phyloP scores from a whole-genome alignment of 768 basidiomycete genomes.

The Mycena crocata region DNA sequence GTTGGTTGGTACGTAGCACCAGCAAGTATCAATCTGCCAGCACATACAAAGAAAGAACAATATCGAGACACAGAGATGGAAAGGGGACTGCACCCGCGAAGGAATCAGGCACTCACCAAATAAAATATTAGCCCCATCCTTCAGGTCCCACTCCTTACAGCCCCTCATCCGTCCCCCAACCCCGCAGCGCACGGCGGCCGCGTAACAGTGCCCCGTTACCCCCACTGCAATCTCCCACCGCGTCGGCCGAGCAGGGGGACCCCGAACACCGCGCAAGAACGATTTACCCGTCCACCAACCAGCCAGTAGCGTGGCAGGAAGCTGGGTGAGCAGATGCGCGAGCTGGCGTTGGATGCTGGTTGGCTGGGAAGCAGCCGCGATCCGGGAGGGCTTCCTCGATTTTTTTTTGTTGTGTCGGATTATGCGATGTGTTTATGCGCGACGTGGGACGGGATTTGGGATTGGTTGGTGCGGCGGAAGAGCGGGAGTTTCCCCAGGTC shows the following conservation, averaged over 20 bases:
- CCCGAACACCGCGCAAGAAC: conserved; percentile 23
- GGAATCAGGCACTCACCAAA: not conserved
- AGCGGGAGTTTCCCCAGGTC: not conserved
- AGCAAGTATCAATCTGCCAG: not conserved
- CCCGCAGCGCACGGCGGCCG: conserved; percentile 4
- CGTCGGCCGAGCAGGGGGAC: conserved; percentile 7
- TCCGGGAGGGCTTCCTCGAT: conserved; percentile 1
- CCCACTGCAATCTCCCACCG: not conserved
- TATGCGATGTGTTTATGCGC: not conserved
- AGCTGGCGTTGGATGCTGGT: not conserved
- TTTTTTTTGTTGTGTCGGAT: not conserved
- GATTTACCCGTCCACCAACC: not conserved
- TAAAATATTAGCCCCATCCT: not conserved
- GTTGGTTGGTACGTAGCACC: conserved; percentile 2
- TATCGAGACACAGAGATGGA: not conserved
- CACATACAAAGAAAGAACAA: no score
- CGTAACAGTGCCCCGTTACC: conserved; percentile 3
- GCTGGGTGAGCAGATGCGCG: not conserved
- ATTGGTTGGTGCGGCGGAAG: conserved; percentile 8
- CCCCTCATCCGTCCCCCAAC: not conserved
- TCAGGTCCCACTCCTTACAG: not conserved
- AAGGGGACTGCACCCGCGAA: not conserved
- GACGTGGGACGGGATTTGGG: not conserved
- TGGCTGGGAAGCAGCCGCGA: conserved; percentile 4
- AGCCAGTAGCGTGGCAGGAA: not conserved